These are phyloP conservation scores for Chrysanthemum seticuspe DNA, from an alignment of 129 eudicot species.

Conservation along the genomic window DNA sequence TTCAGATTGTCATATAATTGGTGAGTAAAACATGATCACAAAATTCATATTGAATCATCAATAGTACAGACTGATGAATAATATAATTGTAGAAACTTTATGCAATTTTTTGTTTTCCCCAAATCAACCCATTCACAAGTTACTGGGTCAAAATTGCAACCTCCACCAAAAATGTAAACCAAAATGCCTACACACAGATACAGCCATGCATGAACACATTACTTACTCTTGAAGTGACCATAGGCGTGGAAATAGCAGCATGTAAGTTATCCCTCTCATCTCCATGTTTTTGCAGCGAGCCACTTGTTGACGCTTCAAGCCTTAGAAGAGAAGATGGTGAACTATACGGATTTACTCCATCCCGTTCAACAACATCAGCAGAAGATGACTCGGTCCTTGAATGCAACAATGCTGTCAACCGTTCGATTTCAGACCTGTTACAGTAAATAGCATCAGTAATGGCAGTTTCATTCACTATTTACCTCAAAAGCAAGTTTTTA, in stretches of 20 bases:
- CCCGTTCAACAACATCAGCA: constrained; percentile 28
- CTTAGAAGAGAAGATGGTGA: constrained; percentile 22
- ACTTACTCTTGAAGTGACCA: constrained; percentile 46
- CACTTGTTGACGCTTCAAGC: constrained; percentile 25
- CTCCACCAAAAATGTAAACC: background rate
- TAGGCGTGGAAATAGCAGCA: constrained; percentile 41
- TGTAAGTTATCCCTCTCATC: constrained; percentile 21
- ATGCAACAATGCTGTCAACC: constrained; percentile 54
- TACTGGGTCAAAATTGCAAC: background rate
- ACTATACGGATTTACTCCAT: constrained; percentile 24
- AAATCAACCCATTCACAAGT: background rate
- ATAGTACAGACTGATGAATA: too few species aligned
- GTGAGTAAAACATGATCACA: too few species aligned
- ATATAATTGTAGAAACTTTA: background rate
- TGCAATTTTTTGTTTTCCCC: background rate
- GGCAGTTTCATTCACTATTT: background rate
- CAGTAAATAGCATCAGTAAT: constrained; percentile 18
- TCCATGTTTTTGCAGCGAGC: constrained; percentile 33
- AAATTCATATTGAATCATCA: too few species aligned
- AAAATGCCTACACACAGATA: background rate
- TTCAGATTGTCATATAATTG: too few species aligned
- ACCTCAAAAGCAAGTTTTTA: constrained; percentile 7
- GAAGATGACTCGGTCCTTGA: constrained; percentile 50
- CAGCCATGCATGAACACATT: constrained; percentile 3
- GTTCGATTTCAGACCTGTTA: constrained; percentile 68